Conservation (phyloP, 2,329 filamentous ascomycete species). For the Aspergillus tamarii region DNA sequence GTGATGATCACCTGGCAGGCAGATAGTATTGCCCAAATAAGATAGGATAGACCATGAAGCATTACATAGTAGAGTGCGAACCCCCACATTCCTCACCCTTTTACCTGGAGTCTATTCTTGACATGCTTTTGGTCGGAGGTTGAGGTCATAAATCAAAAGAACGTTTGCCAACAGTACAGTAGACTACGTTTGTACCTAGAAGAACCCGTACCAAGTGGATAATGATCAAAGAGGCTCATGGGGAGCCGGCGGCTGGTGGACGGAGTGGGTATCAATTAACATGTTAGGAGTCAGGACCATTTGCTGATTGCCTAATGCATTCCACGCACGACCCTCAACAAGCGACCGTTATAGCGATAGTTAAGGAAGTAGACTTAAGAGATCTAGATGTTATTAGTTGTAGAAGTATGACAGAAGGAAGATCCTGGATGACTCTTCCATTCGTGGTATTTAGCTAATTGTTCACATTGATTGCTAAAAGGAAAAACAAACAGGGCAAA, state of each 20-base stretch:
- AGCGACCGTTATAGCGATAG: not conserved
- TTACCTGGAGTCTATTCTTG: not conserved
- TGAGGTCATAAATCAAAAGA: not conserved
- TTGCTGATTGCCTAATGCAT: not conserved
- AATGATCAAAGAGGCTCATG: not conserved
- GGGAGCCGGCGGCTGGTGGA: not conserved
- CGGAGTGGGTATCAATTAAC: not conserved
- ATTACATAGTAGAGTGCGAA: not conserved
- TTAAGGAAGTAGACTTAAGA: too few relatives aligned
- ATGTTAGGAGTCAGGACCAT: not conserved
- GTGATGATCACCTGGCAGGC: not conserved
- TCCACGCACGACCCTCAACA: not conserved
- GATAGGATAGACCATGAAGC: not conserved
- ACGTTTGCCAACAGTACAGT: not conserved
- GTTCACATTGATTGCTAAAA: not conserved
- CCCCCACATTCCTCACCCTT: slow-evolving; percentile 5
- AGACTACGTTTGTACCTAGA: not conserved
- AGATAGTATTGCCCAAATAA: not conserved
- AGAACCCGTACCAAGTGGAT: not conserved
- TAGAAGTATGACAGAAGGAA: not conserved
- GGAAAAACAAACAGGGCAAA: not conserved
- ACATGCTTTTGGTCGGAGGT: not conserved
- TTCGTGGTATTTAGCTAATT: not conserved
- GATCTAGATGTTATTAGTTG: too few relatives aligned
- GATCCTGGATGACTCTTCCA: not conserved